Evolutionary conservation across 1,284 basidiomycete species (phyloP), one percentile per base, ranked within the genome.

Genomic region (Trichosporon coremiiforme): DNA sequence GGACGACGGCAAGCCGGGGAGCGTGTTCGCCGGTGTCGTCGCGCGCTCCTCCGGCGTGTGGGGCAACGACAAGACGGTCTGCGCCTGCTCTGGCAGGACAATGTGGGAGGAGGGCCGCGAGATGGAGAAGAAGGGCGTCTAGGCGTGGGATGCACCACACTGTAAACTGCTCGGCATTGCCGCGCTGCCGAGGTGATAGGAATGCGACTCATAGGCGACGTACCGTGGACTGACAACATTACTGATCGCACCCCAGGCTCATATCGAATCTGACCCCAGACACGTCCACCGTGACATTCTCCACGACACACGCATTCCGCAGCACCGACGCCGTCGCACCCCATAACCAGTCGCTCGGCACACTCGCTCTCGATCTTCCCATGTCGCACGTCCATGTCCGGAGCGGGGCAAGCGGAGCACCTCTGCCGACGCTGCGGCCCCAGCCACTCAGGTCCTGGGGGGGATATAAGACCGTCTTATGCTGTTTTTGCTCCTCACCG

Each of bases 31-130:
- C 3, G 84, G 84, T 25, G 83, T 85, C 1, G 81, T 85, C 7
- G 84, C 84, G 9, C 75, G 84, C 20, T 79, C 77, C 66, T 77
- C 82, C 2, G 84, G 84, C 2, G 79, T 80, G 4, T 85, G 84
- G 84, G 82, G 83, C 4, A 84, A 84, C 73, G 83, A 84, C 41
- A 84, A 85, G 79, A 84, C 81, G 15, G 82, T 85, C 31, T 84
- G 84, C 68, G 82, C 83, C 0, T 84, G 83, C 75, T 80, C 78
- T 55, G 84, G 84, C 0, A 73, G 80, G 75, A 85, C 82, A 0
- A 82, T 83, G 80, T 85, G 84, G 84, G 83, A 85, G 74, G 84
- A 84, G 73, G 83, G 81, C 17, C 74, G 83, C 53, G 81, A 81
- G 60, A 82, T 83, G 80, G 81, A 83, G 68, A 77, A 74, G 68